Conservation (phyloP, 768 basidiomycete genomes). For the Austroboletus festivus region DNA sequence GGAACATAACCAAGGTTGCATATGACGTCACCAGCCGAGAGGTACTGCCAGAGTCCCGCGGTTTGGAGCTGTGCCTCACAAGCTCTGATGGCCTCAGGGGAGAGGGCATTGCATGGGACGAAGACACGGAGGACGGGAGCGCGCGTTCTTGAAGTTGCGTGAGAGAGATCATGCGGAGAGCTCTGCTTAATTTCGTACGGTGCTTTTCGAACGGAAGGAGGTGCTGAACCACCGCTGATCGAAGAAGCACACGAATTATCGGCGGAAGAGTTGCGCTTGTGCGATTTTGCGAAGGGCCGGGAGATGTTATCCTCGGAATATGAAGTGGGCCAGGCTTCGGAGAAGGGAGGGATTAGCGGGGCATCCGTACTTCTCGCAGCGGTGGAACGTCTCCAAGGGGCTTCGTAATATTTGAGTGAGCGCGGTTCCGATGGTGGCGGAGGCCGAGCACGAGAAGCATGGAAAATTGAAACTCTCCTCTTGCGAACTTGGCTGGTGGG, state of each 20-base stretch:
- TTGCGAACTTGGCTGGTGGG: conserved; percentile 16
- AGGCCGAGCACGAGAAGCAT: conserved; percentile 32
- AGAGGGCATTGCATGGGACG: conserved; percentile 61
- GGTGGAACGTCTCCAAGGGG: conserved; percentile 46
- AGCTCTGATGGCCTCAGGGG: conserved; percentile 41
- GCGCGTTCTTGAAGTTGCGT: conserved; percentile 58
- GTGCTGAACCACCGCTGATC: conserved; percentile 20
- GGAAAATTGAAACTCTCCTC: conserved; percentile 39
- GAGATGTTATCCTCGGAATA: conserved; percentile 41
- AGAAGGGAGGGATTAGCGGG: conserved; percentile 13
- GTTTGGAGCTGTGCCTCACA: conserved; percentile 71
- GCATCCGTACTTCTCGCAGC: not conserved
- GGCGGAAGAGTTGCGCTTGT: conserved; percentile 41
- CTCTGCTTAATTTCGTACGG: conserved; percentile 12
- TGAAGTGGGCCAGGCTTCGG: conserved; percentile 25
- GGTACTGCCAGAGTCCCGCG: conserved; percentile 66
- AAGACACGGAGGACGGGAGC: conserved; percentile 76
- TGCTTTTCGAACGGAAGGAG: conserved; percentile 18
- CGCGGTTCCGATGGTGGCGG: conserved; percentile 48
- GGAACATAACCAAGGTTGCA: conserved; percentile 82
- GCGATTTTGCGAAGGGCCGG: conserved; percentile 31
- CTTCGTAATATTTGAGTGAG: conserved; percentile 44
- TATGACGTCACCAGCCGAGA: conserved; percentile 75
- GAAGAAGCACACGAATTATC: conserved; percentile 47
- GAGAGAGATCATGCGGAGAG: conserved; percentile 59